Conservation (phyloP, 1,284 basidiomycete species). For the Lignosus rhinocerotis region DNA sequence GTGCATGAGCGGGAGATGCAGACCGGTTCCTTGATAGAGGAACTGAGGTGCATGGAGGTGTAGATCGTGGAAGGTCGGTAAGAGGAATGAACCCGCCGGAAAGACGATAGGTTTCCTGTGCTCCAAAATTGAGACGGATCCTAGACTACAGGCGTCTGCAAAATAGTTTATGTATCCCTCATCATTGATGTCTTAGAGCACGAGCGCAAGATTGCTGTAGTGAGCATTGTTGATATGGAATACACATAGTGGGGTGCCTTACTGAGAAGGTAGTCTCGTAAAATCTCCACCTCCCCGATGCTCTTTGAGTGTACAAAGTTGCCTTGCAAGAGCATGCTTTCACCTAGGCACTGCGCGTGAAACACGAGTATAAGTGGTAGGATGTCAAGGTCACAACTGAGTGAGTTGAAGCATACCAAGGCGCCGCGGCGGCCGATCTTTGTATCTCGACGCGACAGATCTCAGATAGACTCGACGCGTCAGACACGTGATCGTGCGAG, state of each 20-base stretch:
- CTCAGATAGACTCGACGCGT: conserved; percentile 11
- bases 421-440: background rate
- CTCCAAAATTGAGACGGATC: conserved; percentile 36
- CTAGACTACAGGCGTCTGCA: conserved; percentile 36
- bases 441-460: conserved; percentile 6
- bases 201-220: background rate
- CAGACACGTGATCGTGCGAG: conserved; percentile 20
- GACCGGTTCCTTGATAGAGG: conserved; percentile 81
- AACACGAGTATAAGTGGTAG: background rate
- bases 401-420: background rate
- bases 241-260: conserved; percentile 23
- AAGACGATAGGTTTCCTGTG: conserved; percentile 35
- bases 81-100: conserved; percentile 60
- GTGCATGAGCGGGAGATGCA: conserved; percentile 81
- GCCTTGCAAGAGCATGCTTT: conserved; percentile 39
- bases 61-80: conserved; percentile 79
- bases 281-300: conserved; percentile 53
- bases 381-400: background rate
- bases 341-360: background rate
- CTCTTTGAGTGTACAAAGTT: conserved; percentile 59
- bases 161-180: conserved; percentile 59
- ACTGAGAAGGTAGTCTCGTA: conserved; percentile 62
- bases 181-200: conserved; percentile 46
- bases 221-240: background rate
- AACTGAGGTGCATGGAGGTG: conserved; percentile 88